Evolutionary conservation across 2,329 filamentous ascomycete species (phyloP), one percentile per base, ranked within the genome.

Genomic region (Knoxdaviesia proteae): DNA sequence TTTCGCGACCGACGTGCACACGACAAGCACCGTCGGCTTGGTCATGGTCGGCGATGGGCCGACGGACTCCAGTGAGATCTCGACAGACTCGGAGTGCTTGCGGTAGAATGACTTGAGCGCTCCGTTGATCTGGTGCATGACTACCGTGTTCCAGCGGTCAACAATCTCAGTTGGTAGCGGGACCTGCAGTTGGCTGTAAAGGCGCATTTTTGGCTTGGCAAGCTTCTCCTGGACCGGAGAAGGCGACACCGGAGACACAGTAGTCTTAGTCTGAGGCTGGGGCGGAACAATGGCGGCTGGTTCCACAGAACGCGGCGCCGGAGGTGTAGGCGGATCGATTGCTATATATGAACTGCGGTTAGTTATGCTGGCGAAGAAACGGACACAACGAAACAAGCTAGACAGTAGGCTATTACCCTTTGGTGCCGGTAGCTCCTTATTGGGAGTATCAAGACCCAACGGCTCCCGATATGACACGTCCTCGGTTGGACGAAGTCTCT

Each of bases 1-100:
- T 54, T 82, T 83, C 41, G 64, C 64, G 6, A 83, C 78, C 4
- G 80, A 86, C 2, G 73, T 79, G 58, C 82, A 88, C 4, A 84
- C 77, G 6, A 88, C 75, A 20, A 87, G 64, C 0, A 86, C 79
- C 0, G 82, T 87, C 0, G 82, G 80, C 43, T 68, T 71, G 0
- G 77, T 75, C 43, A 69, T 74, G 34, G 74, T 66, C 5, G 73
- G 67, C 3, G 73, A 75, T 42, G 80, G 75, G 11, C 82, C 82
- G 36, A 86, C 74, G 1, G 76, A 79, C 46, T 84, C 75, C 1
- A 88, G 69, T 7, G 79, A 80, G 36, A 88, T 84, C 51, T 83
- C 81, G 34, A 84, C 74, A 0, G 80, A 83, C 54, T 88, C 82
- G 0, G 76, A 70, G 41, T 83, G 70, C 50, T 81, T 81, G 48